Evolutionary conservation across 306 rosid species (phyloP), one percentile per base, ranked within the genome.

Genomic region (Vigna mungo): DNA sequence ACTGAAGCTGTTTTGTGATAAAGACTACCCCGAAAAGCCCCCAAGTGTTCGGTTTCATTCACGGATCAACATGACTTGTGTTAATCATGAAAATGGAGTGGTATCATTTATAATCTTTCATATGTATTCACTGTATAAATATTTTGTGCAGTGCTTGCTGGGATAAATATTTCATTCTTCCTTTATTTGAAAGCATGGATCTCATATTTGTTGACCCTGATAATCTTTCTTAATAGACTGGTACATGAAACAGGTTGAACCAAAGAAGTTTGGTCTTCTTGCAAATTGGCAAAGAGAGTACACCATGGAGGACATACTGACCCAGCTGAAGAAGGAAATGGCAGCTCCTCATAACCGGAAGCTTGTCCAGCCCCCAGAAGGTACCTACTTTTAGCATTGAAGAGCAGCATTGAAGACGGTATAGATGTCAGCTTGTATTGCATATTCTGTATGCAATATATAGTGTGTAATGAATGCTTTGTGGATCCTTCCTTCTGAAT

Each of bases 321-420:
- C 98, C 39, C 98, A 96, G 90, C 91, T 96, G 96, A 96, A 96
- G 85, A 96, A 93, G 91, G 99, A 96, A 85, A 96, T 96, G 99
- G 93, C 96, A 0, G 87, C 96, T 34, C 88, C 98, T 3, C 98
- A 93, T 59, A 96, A 93, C 91, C 88, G 99, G 75, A 96, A 93
- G 94, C 92, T 96, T 80, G 99, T 96, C 69, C 99, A 96, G 87
- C 99, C 99, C 49, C 98, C 99, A 1, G 99, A 96, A 77, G 99
- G 98, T 34, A 91, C 98, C 88, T 89, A 88, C 91, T 96, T 96
- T 88, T 96, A 96, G 94, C 77, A 79, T 71, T 84, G 78, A 68
- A 30, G 34, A 30, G 4, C 27, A 30, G 4, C 27, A 25, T 25
- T 25, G 27, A 25, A 62, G 82, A 74, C 36, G 80, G 51, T 71